phyloP scores from a whole-genome alignment of 805 yeast species.

The Sugiyamaella qingdaonensis region DNA sequence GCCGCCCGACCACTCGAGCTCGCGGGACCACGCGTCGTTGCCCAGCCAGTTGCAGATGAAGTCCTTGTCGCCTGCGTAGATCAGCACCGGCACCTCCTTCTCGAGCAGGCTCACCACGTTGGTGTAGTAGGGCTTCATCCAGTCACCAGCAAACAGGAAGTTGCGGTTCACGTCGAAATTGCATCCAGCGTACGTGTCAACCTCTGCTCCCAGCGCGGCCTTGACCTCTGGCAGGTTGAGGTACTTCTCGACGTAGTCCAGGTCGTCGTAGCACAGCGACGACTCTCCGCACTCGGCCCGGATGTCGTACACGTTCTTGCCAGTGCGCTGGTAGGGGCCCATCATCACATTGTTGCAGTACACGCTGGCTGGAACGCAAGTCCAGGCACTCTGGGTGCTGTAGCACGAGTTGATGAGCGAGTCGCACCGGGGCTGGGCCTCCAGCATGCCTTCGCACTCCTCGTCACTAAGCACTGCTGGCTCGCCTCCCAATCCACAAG shows the following conservation, averaged over 20 bases:
- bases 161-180: constrained; percentile 79
- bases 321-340: constrained; percentile 79
- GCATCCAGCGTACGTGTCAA: constrained; percentile 68
- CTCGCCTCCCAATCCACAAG: constrained; percentile 86
- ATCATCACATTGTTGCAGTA: constrained; percentile 84
- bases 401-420: constrained; percentile 76
- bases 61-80: constrained; percentile 95
- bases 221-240: constrained; percentile 74
- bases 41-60: constrained; percentile 97
- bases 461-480: constrained; percentile 72
- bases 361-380: constrained; percentile 86
- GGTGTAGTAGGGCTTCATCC: constrained; percentile 82
- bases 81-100: constrained; percentile 69
- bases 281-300: constrained; percentile 68
- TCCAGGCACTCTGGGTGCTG: constrained; percentile 64
- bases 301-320: constrained; percentile 87
- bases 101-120: constrained; percentile 70
- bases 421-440: constrained; percentile 71
- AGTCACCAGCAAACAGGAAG: constrained; percentile 84
- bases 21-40: constrained; percentile 74
- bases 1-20: constrained; percentile 61
- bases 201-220: constrained; percentile 86
- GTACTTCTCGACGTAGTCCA: constrained; percentile 71
- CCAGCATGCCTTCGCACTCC: constrained; percentile 68
- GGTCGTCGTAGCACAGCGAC: constrained; percentile 72